Conservation (phyloP, 495 filamentous ascomycete genomes). For the Penicillium paradoxum region DNA sequence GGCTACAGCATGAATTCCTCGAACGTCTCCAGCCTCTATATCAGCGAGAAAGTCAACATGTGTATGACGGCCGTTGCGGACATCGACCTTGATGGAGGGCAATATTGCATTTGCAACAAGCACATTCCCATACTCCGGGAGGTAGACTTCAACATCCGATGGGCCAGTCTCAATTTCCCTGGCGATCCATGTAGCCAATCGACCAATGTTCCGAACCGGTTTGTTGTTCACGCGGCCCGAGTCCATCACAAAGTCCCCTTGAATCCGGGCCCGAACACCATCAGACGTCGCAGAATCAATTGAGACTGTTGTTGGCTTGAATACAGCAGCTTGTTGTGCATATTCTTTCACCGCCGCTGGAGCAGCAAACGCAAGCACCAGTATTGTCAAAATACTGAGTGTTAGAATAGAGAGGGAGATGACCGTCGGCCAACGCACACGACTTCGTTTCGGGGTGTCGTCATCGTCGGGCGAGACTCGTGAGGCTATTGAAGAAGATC, state of each 20-base stretch:
- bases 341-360: slow-evolving; percentile 80
- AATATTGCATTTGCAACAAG: slow-evolving; percentile 71
- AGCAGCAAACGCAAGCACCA: slow-evolving; percentile 69
- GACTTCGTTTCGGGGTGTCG: slow-evolving; percentile 24
- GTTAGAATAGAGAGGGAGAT: slow-evolving; percentile 49
- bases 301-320: slow-evolving; percentile 75
- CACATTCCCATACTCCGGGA: slow-evolving; percentile 77
- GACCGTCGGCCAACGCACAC: slow-evolving; percentile 52
- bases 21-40: slow-evolving; percentile 67
- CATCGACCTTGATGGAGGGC: slow-evolving; percentile 65
- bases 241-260: slow-evolving; percentile 76
- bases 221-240: slow-evolving; percentile 64
- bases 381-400: slow-evolving; percentile 40
- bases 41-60: slow-evolving; percentile 73
- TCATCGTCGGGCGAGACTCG: slow-evolving; percentile 8
- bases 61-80: slow-evolving; percentile 72
- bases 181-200: slow-evolving; percentile 76
- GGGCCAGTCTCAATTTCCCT: slow-evolving; percentile 62
- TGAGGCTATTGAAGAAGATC: slow-evolving; percentile 19
- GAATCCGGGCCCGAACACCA: slow-evolving; percentile 72
- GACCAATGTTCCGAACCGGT: slow-evolving; percentile 67
- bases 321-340: slow-evolving; percentile 70
- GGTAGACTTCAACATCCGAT: slow-evolving; percentile 67
- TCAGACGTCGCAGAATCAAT: slow-evolving; percentile 74
- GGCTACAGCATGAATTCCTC: slow-evolving; percentile 72